Percentiles rank a stretch among this genome's conserved stretches.
Conservation (phyloP, 495 filamentous ascomycete species). For the Neurospora sp. region DNA sequence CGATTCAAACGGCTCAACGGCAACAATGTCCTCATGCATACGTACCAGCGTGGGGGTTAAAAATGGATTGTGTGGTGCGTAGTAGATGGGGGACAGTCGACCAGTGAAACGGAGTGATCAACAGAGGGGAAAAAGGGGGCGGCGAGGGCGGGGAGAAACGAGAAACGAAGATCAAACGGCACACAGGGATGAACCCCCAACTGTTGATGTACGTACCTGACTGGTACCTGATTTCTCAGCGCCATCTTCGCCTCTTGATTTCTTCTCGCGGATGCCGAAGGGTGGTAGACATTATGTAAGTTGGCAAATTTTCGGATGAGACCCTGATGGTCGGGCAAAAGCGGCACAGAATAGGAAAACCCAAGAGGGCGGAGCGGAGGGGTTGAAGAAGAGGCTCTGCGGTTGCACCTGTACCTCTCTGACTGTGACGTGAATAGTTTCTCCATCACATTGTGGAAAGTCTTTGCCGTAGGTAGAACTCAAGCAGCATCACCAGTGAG, state of each 20-base stretch:
- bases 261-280: not conserved
- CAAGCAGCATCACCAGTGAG: not conserved
- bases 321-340: not conserved
- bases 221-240: not conserved
- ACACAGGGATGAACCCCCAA: not conserved
- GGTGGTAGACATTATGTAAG: not conserved
- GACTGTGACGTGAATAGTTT: not conserved
- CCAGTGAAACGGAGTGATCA: not conserved
- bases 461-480: not conserved
- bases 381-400: not conserved
- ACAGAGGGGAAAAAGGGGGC: not conserved
- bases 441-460: not conserved
- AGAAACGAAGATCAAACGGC: not conserved
- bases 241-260: not conserved
- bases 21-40: not conserved
- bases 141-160: not conserved
- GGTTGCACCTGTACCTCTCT: not conserved
- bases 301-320: not conserved
- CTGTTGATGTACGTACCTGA: not conserved
- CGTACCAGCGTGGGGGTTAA: not conserved
- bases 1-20: not conserved
- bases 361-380: not conserved
- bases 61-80: not conserved
- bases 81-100: not conserved
- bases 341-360: not conserved